phyloP scores from a whole-genome alignment of 306 rosid species.

The Casuarina cunninghamiana region DNA sequence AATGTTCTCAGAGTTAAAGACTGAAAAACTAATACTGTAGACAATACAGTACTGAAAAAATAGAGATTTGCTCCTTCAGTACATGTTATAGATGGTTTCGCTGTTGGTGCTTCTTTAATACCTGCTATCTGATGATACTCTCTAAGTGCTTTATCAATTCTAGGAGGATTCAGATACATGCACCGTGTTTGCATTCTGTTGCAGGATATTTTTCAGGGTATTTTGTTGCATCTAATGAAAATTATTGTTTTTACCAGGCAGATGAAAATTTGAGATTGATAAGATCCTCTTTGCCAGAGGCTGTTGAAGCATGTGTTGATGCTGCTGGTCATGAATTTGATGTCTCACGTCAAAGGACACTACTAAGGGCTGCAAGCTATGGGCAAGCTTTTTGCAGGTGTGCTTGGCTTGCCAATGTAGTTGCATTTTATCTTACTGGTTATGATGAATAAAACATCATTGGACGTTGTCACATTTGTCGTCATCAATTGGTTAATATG shows the following conservation, averaged over 20 bases:
- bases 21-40: background rate
- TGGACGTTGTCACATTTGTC: background rate
- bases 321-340: conserved; percentile 98
- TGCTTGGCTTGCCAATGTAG: conserved; percentile 31
- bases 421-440: conserved; percentile 2
- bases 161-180: background rate
- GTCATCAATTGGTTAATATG: background rate
- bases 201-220: background rate
- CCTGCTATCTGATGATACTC: background rate
- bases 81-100: background rate
- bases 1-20: background rate
- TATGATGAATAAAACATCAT: background rate
- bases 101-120: background rate
- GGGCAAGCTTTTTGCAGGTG: conserved; percentile 99
- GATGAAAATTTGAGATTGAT: conserved; percentile 98
- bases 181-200: background rate
- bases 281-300: conserved; percentile 80
- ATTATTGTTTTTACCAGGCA: conserved; percentile 64
- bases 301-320: conserved; percentile 94
- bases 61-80: background rate
- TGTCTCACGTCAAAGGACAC: conserved; percentile 69
- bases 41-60: background rate
- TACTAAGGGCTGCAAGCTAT: conserved; percentile 95
- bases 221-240: conserved; percentile 21
- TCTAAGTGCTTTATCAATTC: background rate